Percentiles rank a stretch among this genome's conserved stretches.
Conservation (phyloP, 768 basidiomycete species). For the Leccinum barrowsii region DNA sequence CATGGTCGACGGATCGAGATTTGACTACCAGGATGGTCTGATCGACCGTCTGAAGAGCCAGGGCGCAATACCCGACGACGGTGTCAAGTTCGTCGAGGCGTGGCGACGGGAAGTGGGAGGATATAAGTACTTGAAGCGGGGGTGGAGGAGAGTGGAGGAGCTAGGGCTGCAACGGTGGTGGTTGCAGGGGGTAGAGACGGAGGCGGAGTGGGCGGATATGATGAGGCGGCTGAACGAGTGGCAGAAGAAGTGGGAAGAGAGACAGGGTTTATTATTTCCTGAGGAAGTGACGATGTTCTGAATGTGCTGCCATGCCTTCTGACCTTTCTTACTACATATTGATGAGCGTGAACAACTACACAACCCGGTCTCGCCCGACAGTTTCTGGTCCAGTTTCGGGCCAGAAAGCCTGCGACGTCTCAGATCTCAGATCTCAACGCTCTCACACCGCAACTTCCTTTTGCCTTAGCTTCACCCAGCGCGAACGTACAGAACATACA, state of each 20-base stretch:
- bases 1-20: slow-evolving; percentile 32
- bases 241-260: slow-evolving; percentile 52
- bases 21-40: slow-evolving; percentile 41
- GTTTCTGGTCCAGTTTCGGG: too few relatives aligned
- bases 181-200: slow-evolving; percentile 48
- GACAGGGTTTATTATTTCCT: slow-evolving; percentile 14
- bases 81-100: slow-evolving; percentile 44
- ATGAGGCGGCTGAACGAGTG: slow-evolving; percentile 46
- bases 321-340: neutral
- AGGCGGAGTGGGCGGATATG: slow-evolving; percentile 48
- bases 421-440: too few relatives aligned
- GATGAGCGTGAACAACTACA: too few relatives aligned
- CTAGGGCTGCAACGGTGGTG: slow-evolving; percentile 39
- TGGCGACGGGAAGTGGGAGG: slow-evolving; percentile 42
- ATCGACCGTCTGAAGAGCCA: slow-evolving; percentile 9
- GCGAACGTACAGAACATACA: too few relatives aligned
- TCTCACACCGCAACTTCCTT: too few relatives aligned
- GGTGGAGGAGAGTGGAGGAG: slow-evolving; percentile 42
- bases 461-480: too few relatives aligned
- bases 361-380: too few relatives aligned
- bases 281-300: slow-evolving; percentile 8
- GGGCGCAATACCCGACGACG: slow-evolving; percentile 40
- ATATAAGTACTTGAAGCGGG: slow-evolving; percentile 35
- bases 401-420: too few relatives aligned
- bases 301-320: neutral